Base-by-base conservation (phyloP, 805 yeast genomes). In the Debaryomyces hansenii region DNA sequence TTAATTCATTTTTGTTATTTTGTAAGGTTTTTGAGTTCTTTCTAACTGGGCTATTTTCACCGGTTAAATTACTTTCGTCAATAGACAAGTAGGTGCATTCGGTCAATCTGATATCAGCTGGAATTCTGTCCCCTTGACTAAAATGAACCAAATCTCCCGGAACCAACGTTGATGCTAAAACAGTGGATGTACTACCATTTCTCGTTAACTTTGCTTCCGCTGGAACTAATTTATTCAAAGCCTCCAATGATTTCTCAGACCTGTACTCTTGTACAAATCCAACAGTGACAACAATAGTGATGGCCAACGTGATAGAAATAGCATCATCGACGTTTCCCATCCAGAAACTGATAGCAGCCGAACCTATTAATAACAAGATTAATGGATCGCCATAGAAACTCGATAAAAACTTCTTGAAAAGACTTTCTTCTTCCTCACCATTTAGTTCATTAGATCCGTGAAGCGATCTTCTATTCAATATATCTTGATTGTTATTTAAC, bases 321-420 rank as follows among this genome's bases (percentile, higher is more conserved):
- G 98, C 96, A 65, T 94, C 99, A 63, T 94, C 97, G 28, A 83
- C 82, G 67, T 94, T 94, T n/a, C 97, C 96, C 95, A 94, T 89
- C 57, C 88, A 66, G 55, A 92, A 87, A 51, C 95, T 84, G 31
- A 94, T 76, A 2, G 78, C 79, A 0, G 99, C 97, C 0, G 97
- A 90, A 0, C 94, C 97, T 35, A 91, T 87, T 57, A 94, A 76
- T 48, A 94, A 72, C 55, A 94, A 72, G 54, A 94, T 92, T 69
- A 94, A 75, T 20, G 97, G 97, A 67, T 94, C 96, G 56, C 87
- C 91, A 58, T 88, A 84, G 60, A 94, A 94, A 45, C 85, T 89
- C 49, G 84, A 74, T 8, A 90, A 42, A 57, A 94, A 94, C 64
- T 88, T 87, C 69, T 78, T 65, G n/a, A 80, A 48, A 37, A 92